Evolutionary conservation across 106 monocot genomes (phyloP).

Genomic region (Vanilla planifolia): DNA sequence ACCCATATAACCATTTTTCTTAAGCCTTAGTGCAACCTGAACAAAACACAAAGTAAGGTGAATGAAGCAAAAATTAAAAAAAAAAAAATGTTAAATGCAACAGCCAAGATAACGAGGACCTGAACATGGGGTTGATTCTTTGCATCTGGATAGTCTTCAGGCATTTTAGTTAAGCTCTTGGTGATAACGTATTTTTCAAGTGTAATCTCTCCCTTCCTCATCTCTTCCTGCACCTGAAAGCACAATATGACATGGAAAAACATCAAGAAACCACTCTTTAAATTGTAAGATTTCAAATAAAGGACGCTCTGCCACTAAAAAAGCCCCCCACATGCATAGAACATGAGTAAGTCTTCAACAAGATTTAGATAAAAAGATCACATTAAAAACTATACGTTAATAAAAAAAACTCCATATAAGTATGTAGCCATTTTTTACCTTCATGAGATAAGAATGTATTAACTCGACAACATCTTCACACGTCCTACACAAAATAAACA

Average conservation of each 20-base stretch:
- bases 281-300: no score
- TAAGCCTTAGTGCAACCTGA: constrained; percentile 86
- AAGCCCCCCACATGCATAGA: no score
- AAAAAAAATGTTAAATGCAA: background rate
- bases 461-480: constrained; percentile 87
- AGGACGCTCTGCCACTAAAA: no score
- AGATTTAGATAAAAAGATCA: no score
- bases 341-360: no score
- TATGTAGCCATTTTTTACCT: constrained; percentile 17
- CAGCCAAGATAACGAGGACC: constrained; percentile 28
- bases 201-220: constrained; percentile 72
- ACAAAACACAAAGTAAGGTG: background rate
- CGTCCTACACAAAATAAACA: constrained; percentile 30
- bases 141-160: constrained; percentile 94
- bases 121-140: constrained; percentile 98
- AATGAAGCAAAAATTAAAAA: background rate
- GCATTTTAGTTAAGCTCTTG: constrained; percentile 84
- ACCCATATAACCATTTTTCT: constrained; percentile 66
- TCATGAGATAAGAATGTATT: constrained; percentile 72
- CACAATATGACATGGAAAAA: background rate
- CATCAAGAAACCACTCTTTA: background rate
- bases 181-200: constrained; percentile 87
- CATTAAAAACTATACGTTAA: no score
- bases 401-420: background rate
- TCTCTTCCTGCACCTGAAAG: constrained; percentile 82